These are phyloP conservation scores for Backusella morwellensis DNA, from an alignment of 192 early-diverging fungal genomes.

Conservation along the genomic window DNA sequence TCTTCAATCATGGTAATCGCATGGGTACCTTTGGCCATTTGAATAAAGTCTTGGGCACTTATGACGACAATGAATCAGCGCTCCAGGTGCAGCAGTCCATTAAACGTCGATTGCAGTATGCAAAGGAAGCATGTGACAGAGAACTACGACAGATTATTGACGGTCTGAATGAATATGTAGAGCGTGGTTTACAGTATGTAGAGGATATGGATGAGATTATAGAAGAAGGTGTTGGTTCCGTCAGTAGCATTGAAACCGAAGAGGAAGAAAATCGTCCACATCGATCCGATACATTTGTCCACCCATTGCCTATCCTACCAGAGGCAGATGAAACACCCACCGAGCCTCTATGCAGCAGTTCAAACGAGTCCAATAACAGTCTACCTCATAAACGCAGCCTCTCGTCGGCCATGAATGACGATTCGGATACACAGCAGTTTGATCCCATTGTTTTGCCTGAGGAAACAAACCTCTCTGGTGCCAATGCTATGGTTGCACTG, in stretches of 20 bases:
- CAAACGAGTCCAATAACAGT: background rate
- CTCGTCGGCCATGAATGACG: background rate
- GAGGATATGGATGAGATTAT: constrained; percentile 40
- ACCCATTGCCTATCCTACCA: background rate
- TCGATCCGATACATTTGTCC: background rate
- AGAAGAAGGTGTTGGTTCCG: constrained; percentile 17
- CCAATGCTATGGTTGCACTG: constrained; percentile 29
- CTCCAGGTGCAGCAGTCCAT: constrained; percentile 26
- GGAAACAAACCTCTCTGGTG: background rate
- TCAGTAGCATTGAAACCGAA: constrained; percentile 31
- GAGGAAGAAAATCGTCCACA: background rate
- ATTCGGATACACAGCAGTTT: background rate
- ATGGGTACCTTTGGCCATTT: constrained; percentile 27
- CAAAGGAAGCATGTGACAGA: constrained; percentile 53
- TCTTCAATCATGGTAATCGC: constrained; percentile 22
- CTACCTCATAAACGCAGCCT: constrained; percentile 8
- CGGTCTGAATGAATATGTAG: constrained; percentile 68
- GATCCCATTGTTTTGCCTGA: background rate
- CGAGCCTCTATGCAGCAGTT: background rate
- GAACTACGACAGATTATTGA: constrained; percentile 67
- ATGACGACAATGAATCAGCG: background rate
- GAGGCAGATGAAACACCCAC: background rate
- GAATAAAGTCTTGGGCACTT: background rate
- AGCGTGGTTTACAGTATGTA: constrained; percentile 55
- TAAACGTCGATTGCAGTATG: constrained; percentile 33